phyloP scores from a whole-genome alignment of 139 green algal genomes.

The Tetratostichococcus sp. region DNA sequence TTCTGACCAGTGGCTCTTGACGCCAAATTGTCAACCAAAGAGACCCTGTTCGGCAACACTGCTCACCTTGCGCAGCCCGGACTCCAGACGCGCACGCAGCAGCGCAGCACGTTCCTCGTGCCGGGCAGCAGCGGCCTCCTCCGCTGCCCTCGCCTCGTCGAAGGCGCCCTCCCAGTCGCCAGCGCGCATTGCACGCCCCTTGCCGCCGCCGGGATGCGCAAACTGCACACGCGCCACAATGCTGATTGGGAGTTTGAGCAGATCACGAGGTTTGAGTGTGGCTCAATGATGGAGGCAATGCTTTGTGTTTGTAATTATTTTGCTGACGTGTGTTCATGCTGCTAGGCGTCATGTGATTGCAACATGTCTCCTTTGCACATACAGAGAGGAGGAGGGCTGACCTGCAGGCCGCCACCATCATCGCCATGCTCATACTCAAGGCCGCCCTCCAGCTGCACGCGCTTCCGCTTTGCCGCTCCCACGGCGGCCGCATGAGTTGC shows the following conservation, averaged over 20 bases:
- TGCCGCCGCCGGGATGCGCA: background rate
- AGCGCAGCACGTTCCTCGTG: constrained; percentile 11
- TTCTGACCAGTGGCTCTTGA: too few relatives aligned
- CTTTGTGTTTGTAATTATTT: too few relatives aligned
- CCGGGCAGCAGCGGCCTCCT: background rate
- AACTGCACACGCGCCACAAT: too few relatives aligned
- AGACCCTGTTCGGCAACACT: too few relatives aligned
- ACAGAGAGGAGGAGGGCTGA: background rate
- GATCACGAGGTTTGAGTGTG: too few relatives aligned
- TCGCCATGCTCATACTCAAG: background rate
- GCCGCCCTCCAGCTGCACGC: background rate
- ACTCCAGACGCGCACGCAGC: constrained; percentile 36
- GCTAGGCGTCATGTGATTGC: too few relatives aligned
- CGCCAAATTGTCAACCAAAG: too few relatives aligned
- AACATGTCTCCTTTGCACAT: background rate
- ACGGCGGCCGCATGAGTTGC: background rate
- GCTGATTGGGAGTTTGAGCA: too few relatives aligned
- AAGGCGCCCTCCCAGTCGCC: constrained; percentile 13
- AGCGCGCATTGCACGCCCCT: background rate
- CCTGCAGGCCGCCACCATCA: background rate
- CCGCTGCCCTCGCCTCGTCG: background rate
- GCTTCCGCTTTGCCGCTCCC: background rate
- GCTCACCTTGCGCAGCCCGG: constrained; percentile 25
- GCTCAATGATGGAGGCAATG: too few relatives aligned
- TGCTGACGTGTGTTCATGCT: too few relatives aligned